Base-by-base conservation (phyloP, 2,329 filamentous ascomycete genomes). In the Neonectria hederae region DNA sequence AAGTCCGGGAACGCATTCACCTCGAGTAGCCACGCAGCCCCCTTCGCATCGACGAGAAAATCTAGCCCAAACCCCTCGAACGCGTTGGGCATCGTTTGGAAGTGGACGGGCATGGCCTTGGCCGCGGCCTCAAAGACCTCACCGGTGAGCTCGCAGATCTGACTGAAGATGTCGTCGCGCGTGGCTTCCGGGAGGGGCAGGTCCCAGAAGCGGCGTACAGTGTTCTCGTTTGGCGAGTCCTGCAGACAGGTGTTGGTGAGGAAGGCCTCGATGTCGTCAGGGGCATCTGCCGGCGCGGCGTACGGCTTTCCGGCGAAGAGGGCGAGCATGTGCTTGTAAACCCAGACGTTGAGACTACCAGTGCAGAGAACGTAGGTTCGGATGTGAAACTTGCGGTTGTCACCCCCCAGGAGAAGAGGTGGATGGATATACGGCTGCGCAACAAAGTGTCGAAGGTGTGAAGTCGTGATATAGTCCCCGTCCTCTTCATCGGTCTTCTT, bases 1-100 rank as follows among this genome's bases (percentile, higher is more conserved):
- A 98, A 98, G 81, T 99, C 96, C 10, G 96, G 96, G 79, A 97
- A 99, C 0, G 95, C 93, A 82, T 99, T 99, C 32, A 97, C 87
- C 82, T 99, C 96, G 61, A 99, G 82, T 74, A 99, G 77, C 89
- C 90, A 97, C 4, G 89, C 87, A 4, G 74, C 83, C 0, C 88
- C 90, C 9, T 77, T 73, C 0, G 76, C 84, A 73, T 94, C 92
- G 10, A 97, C 89, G 73, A 99, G 78, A 76, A 96, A 99, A 77
- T 99, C 96, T 45, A 98, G 79, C 0, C 96, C 96, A 76, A 92
- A 99, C 8, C 97, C 83, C 82, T 99, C 96, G 76, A 98, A 98
- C 0, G 91, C 92, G 76, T 97, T 95, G 0, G 90, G 89, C 53
- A 97, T 77, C 17, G 94, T 89, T 79, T 97, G 94, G 82, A 98